A percentile compares a stretch with the other conserved stretches of the same genome.
Conservation (phyloP, 257 asterid genomes). For the Salvia hispanica region DNA sequence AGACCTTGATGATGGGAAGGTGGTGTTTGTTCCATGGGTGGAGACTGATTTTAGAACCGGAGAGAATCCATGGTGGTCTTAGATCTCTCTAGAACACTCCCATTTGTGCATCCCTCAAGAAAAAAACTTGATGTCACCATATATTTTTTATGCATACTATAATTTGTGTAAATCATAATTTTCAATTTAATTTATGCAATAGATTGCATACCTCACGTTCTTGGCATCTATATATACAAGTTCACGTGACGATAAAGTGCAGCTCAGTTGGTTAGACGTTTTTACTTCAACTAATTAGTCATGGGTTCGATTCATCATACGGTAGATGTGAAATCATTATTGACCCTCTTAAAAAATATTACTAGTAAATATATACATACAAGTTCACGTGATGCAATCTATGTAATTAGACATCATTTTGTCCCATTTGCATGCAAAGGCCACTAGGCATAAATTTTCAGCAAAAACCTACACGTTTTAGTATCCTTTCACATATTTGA, state of each 20-base stretch:
- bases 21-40: constrained; percentile 23
- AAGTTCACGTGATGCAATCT: background rate
- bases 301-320: no score
- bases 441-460: constrained; percentile 29
- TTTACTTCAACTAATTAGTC: no score
- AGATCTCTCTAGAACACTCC: background rate
- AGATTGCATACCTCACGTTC: background rate
- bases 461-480: constrained; percentile 10
- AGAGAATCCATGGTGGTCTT: constrained; percentile 30
- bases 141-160: background rate
- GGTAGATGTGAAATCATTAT: no score
- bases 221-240: background rate
- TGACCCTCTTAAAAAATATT: no score
- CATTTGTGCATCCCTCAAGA: constrained; percentile 9
- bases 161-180: constrained; percentile 7
- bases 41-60: constrained; percentile 32
- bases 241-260: background rate
- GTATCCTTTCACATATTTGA: background rate
- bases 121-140: constrained; percentile 20
- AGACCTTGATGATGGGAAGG: constrained; percentile 24
- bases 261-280: no score
- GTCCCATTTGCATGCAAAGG: constrained; percentile 37
- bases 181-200: background rate
- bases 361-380: background rate
- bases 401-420: no score